Conservation (phyloP, 495 filamentous ascomycete species). For the Sporormia fimetaria region DNA sequence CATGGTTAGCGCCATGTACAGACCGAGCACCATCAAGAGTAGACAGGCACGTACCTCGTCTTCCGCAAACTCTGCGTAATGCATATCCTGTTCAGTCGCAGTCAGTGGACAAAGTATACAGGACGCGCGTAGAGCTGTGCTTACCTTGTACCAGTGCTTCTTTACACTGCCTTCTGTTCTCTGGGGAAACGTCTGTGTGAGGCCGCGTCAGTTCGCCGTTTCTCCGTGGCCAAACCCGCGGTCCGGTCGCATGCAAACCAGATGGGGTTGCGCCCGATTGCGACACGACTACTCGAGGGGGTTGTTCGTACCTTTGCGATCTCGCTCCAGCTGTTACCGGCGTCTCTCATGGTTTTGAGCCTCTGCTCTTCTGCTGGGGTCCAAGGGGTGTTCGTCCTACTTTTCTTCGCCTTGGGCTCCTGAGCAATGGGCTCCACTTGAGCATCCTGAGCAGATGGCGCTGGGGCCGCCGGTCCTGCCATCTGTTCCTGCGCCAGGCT, state of each 20-base stretch:
- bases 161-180: slow-evolving; percentile 96
- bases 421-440: slow-evolving; percentile 29
- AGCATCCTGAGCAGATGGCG: slow-evolving; percentile 31
- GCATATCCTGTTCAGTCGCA: slow-evolving; percentile 64
- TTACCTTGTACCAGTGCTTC: slow-evolving; percentile 99
- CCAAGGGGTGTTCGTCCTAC: slow-evolving; percentile 95
- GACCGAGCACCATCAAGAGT: slow-evolving; percentile 13
- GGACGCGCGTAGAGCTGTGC: slow-evolving; percentile 21
- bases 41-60: slow-evolving; percentile 64
- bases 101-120: slow-evolving; percentile 13
- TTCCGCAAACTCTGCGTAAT: slow-evolving; percentile 97
- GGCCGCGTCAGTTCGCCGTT: slow-evolving; percentile 26
- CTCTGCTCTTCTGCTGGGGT: slow-evolving; percentile 87
- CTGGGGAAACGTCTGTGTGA: slow-evolving; percentile 67
- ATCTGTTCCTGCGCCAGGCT: slow-evolving; percentile 15
- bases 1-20: slow-evolving; percentile 30
- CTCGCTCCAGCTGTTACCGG: slow-evolving; percentile 88
- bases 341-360: slow-evolving; percentile 85
- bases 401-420: slow-evolving; percentile 69
- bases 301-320: slow-evolving; percentile 76
- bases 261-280: too few relatives aligned
- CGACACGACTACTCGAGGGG: too few relatives aligned
- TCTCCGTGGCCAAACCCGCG: slow-evolving; percentile 7
- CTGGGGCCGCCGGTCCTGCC: slow-evolving; percentile 9
- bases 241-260: too few relatives aligned